phyloP scores from a whole-genome alignment of 1,139 yeast species.

The Pichia sp. region DNA sequence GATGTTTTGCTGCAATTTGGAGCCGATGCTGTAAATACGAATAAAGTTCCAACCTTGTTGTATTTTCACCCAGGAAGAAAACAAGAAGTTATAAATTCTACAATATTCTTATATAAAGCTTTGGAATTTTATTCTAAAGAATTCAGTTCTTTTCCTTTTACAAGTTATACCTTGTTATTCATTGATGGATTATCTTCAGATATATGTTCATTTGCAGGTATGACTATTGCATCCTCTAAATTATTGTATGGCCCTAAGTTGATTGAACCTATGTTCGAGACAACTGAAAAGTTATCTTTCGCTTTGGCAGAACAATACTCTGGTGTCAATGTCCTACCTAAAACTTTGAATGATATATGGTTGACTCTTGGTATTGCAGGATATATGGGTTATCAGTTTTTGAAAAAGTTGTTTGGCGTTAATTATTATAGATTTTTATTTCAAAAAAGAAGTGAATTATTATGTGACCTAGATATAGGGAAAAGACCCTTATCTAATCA shows the following conservation, averaged over 20 bases:
- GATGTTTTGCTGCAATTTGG: slow-evolving; percentile 5
- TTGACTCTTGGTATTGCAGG: slow-evolving; percentile 79
- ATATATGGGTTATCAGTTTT: slow-evolving; percentile 73
- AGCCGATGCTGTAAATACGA: slow-evolving; percentile 26
- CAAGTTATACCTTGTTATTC: slow-evolving; percentile 72
- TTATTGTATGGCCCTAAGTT: slow-evolving; percentile 69
- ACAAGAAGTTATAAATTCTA: slow-evolving; percentile 63
- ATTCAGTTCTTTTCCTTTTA: slow-evolving; percentile 89
- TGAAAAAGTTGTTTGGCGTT: slow-evolving; percentile 66
- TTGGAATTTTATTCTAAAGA: slow-evolving; percentile 80
- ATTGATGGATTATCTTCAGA: slow-evolving; percentile 51
- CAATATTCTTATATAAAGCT: slow-evolving; percentile 69
- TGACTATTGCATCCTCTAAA: slow-evolving; percentile 58
- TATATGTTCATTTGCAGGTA: slow-evolving; percentile 68
- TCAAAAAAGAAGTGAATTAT: slow-evolving; percentile 55
- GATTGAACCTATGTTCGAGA: slow-evolving; percentile 71
- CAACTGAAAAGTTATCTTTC: slow-evolving; percentile 62
- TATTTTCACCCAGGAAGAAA: slow-evolving; percentile 54
- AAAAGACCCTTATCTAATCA: slow-evolving; percentile 75
- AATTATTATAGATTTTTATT: slow-evolving; percentile 75
- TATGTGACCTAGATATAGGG: slow-evolving; percentile 72
- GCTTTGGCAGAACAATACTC: slow-evolving; percentile 88
- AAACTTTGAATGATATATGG: slow-evolving; percentile 82
- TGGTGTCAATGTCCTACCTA: slow-evolving; percentile 85
- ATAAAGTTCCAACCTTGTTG: slow-evolving; percentile 47